phyloP scores from a whole-genome alignment of 2,329 filamentous ascomycete species.

The Alternaria sp. region DNA sequence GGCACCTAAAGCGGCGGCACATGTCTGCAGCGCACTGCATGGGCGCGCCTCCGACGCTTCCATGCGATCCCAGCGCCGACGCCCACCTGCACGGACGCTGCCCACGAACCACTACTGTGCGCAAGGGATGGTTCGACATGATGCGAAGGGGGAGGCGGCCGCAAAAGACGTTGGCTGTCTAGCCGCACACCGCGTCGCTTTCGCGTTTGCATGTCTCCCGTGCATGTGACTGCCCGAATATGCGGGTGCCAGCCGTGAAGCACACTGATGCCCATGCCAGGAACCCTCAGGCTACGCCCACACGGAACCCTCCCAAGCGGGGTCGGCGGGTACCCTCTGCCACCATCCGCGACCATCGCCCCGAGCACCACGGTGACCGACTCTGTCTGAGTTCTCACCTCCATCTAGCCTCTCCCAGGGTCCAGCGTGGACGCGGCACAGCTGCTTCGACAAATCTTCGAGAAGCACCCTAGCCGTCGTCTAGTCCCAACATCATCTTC shows the following conservation, averaged over 20 bases:
- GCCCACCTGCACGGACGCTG: constrained; percentile 20
- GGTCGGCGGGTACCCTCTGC: constrained; percentile 13
- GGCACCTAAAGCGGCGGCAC: constrained; percentile 23
- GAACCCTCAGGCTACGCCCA: not conserved
- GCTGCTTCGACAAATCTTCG: constrained; percentile 37
- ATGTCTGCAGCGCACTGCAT: constrained; percentile 9
- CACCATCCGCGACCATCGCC: constrained; percentile 1
- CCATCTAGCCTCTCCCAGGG: constrained; percentile 2
- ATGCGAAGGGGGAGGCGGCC: constrained; percentile 3
- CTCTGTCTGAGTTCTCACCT: not conserved
- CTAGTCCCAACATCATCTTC: constrained; percentile 19
- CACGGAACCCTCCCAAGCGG: not conserved
- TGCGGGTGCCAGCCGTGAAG: constrained; percentile 13
- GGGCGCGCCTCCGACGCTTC: constrained; percentile 15
- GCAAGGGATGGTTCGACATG: constrained; percentile 6
- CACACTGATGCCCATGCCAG: not conserved
- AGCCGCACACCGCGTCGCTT: not conserved
- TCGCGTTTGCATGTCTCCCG: not conserved
- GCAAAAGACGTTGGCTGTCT: not conserved
- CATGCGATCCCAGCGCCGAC: constrained; percentile 25
- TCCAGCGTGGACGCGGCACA: constrained; percentile 10
- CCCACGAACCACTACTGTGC: constrained; percentile 18
- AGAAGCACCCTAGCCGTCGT: constrained; percentile 31
- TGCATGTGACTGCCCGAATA: constrained; percentile 15
- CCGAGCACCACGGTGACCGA: constrained; percentile 1